Base-by-base conservation (phyloP, 2,329 filamentous ascomycete species). In the Fusarium paranaense region DNA sequence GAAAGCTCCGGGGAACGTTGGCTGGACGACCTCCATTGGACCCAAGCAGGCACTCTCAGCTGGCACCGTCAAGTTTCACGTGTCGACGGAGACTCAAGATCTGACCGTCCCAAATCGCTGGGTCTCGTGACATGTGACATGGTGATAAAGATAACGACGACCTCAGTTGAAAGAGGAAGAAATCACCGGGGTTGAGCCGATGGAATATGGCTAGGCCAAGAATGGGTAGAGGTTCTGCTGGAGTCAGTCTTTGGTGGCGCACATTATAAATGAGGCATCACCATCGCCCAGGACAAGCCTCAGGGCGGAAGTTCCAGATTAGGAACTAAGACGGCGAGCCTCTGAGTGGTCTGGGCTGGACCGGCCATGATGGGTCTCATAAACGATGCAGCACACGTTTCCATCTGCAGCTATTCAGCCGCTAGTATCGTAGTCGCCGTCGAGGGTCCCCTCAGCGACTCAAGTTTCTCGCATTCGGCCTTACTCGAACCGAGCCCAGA, bases 1-100 rank as follows among this genome's bases (percentile, higher is more conserved):
- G 68, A 76, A 78, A 72, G 50, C 70, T 78, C 76, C 76, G 76
- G 65, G 61, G 56, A 70, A 13, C 5, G 61, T 65, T 66, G 62
- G 60, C 64, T 45, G 37, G 62, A 20, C 30, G 56, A 60, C 45
- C 47, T 30, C 14, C 9, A 27, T 25, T n/a, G 30, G 10, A 64
- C 32, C 22, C 56, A 61, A 20, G 32, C 50, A 16, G 6, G 47
- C 45, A 57, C 30, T 22, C 20, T 37, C 35, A 45, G 20, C 32
- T 35, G 18, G n/a, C 32, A 33, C 52, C 32, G 38, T 18, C 54
- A 35, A 47, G 27, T 54, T 63, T 78, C 76, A 78, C 76, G 76
- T 78, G 76, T 38, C 13, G 22, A 33, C 20, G 9, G 25, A 38
- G 50, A 32, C 50, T 20, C 22, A 13, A 13, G n/a, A 25, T 25